Percentiles rank a stretch among this genome's conserved stretches.
Conservation (phyloP, 75 land plant genomes). For the Isoetes taiwanensis region DNA sequence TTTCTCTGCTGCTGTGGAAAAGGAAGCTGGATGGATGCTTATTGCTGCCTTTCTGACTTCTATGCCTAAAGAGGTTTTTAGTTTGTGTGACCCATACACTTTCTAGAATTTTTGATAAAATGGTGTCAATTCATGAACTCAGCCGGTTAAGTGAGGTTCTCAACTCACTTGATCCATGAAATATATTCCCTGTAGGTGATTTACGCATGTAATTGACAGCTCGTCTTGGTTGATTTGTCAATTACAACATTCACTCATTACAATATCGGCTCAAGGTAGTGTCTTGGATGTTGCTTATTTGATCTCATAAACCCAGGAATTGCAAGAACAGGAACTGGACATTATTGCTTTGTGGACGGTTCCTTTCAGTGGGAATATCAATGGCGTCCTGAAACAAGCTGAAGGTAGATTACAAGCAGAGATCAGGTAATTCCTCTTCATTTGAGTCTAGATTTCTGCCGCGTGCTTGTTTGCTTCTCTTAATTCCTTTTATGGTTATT, state of each 20-base stretch:
- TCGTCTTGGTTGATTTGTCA: too few relatives aligned
- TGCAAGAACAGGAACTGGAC: conserved; percentile 84
- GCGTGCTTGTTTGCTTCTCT: not conserved
- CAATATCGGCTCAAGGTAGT: too few relatives aligned
- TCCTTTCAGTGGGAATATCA: conserved; percentile 53
- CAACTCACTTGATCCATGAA: too few relatives aligned
- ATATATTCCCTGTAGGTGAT: too few relatives aligned
- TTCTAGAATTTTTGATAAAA: too few relatives aligned
- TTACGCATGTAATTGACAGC: too few relatives aligned
- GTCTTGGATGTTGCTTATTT: conserved; percentile 4
- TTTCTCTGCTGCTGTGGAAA: conserved; percentile 46
- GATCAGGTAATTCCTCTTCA: conserved; percentile 36
- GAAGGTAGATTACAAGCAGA: conserved; percentile 38
- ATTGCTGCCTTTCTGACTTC: conserved; percentile 65
- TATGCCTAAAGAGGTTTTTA: conserved; percentile 90
- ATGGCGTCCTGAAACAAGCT: conserved; percentile 19
- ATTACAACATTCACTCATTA: too few relatives aligned
- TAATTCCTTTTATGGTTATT: not conserved
- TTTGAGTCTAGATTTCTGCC: not conserved
- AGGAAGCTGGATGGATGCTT: conserved; percentile 92
- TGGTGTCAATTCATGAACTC: not conserved
- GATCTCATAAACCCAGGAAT: conserved; percentile 39
- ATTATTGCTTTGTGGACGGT: conserved; percentile 76
- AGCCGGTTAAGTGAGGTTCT: too few relatives aligned
- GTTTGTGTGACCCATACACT: too few relatives aligned